Evolutionary conservation across 768 basidiomycete genomes (phyloP).

Genomic region (Lentinula boryana): DNA sequence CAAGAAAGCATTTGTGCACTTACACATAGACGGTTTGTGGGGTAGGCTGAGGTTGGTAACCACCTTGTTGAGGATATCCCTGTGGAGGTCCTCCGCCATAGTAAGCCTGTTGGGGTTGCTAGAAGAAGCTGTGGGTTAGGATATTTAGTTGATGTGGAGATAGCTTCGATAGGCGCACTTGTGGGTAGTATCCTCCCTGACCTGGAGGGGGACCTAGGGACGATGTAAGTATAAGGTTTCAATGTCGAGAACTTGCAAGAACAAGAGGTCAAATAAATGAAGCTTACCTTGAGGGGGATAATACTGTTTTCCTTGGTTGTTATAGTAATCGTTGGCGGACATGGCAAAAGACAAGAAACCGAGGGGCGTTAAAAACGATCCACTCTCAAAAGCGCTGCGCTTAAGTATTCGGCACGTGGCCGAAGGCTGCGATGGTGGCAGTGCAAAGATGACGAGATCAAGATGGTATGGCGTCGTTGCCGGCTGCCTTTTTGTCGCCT

Average conservation of each 20-base stretch:
- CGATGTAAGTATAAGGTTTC: not conserved
- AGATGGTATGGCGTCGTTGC: not conserved
- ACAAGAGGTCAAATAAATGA: not conserved
- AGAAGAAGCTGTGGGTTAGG: conserved; percentile 9
- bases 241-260: not conserved
- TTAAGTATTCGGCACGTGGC: conserved; percentile 3
- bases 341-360: conserved; percentile 23
- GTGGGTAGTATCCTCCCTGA: conserved; percentile 69
- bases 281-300: conserved; percentile 46
- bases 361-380: not conserved
- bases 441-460: not conserved
- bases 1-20: conserved; percentile 18
- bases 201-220: conserved; percentile 43
- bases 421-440: not conserved
- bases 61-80: conserved; percentile 47
- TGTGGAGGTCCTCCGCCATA: conserved; percentile 36
- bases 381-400: not conserved
- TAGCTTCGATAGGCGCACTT: conserved; percentile 21
- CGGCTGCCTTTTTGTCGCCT: too few species aligned
- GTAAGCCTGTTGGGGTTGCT: conserved; percentile 71
- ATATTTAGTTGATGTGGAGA: not conserved
- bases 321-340: conserved; percentile 77
- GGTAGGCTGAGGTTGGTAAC: conserved; percentile 43
- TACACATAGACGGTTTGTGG: conserved; percentile 83
- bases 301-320: conserved; percentile 40